phyloP scores from a whole-genome alignment of 2,329 filamentous ascomycete species.

The Scytalidium lignicola region DNA sequence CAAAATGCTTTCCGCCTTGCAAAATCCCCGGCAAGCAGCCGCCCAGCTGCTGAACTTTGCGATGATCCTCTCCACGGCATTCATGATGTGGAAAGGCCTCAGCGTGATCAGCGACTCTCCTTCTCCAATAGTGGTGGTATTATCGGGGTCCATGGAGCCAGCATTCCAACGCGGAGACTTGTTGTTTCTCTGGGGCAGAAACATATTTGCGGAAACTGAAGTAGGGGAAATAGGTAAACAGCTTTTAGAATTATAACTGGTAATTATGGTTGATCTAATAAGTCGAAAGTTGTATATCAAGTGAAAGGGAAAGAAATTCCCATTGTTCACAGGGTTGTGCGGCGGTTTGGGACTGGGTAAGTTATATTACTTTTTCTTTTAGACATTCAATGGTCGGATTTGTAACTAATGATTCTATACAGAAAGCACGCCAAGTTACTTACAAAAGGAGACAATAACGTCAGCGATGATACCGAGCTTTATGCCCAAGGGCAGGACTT shows the following conservation, averaged over 20 bases:
- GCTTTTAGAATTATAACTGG: constrained; percentile 56
- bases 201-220: background rate
- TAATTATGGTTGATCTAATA: background rate
- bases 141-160: constrained; percentile 57
- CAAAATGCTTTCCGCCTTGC: constrained; percentile 50
- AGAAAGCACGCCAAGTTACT: constrained; percentile 58
- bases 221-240: constrained; percentile 53
- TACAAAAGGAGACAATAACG: constrained; percentile 97
- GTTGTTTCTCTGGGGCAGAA: constrained; percentile 52
- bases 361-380: constrained; percentile 17
- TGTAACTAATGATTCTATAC: background rate
- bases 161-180: constrained; percentile 56
- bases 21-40: constrained; percentile 60
- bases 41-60: constrained; percentile 68
- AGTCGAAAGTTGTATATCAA: background rate
- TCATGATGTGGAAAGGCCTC: constrained; percentile 71
- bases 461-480: constrained; percentile 84
- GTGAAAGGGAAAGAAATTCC: constrained; percentile 87
- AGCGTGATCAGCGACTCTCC: constrained; percentile 57
- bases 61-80: constrained; percentile 66
- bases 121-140: constrained; percentile 55
- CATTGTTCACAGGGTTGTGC: constrained; percentile 89
- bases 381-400: too few species aligned
- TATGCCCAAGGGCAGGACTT: constrained; percentile 86
- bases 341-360: constrained; percentile 60